A percentile compares a stretch with the other conserved stretches of the same genome.
Evolutionary conservation across 2,329 filamentous ascomycete genomes (phyloP).

Genomic region (Pyricularia sp.): DNA sequence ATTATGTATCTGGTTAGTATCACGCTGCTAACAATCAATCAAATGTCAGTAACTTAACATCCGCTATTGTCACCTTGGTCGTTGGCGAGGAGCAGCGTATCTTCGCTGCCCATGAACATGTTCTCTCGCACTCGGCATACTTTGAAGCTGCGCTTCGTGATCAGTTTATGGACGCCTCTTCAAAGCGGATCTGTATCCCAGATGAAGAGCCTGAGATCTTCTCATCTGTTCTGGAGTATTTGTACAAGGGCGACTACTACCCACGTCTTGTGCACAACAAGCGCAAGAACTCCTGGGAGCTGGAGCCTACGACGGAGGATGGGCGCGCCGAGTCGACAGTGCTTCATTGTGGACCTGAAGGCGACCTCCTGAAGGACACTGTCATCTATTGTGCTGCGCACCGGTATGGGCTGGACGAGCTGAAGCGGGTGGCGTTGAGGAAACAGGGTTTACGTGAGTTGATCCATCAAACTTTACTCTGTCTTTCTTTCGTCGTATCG

Average conservation of each 20-base stretch:
- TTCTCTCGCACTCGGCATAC: slow-evolving; percentile 70
- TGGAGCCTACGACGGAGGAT: slow-evolving; percentile 53
- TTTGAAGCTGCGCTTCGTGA: slow-evolving; percentile 58
- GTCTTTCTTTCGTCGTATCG: background rate
- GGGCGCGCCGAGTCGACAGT: slow-evolving; percentile 54
- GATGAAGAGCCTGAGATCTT: slow-evolving; percentile 87
- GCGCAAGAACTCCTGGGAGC: slow-evolving; percentile 67
- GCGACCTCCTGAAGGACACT: slow-evolving; percentile 74
- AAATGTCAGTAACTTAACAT: slow-evolving; percentile 43
- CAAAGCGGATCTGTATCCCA: slow-evolving; percentile 69
- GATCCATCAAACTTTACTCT: background rate
- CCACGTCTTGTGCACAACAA: slow-evolving; percentile 77
- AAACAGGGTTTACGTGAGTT: slow-evolving; percentile 75
- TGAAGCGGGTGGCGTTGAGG: slow-evolving; percentile 74
- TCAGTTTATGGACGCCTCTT: slow-evolving; percentile 51
- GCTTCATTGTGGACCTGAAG: slow-evolving; percentile 54
- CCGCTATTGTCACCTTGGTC: slow-evolving; percentile 69
- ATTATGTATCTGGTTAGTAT: background rate
- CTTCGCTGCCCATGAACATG: slow-evolving; percentile 85
- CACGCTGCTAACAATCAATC: background rate
- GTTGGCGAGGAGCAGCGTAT: slow-evolving; percentile 76
- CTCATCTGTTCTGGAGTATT: slow-evolving; percentile 79
- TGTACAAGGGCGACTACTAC: slow-evolving; percentile 92
- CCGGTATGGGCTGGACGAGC: slow-evolving; percentile 71
- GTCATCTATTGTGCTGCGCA: slow-evolving; percentile 85